Conservation (phyloP, 768 basidiomycete species). For the Lactarius vividus region DNA sequence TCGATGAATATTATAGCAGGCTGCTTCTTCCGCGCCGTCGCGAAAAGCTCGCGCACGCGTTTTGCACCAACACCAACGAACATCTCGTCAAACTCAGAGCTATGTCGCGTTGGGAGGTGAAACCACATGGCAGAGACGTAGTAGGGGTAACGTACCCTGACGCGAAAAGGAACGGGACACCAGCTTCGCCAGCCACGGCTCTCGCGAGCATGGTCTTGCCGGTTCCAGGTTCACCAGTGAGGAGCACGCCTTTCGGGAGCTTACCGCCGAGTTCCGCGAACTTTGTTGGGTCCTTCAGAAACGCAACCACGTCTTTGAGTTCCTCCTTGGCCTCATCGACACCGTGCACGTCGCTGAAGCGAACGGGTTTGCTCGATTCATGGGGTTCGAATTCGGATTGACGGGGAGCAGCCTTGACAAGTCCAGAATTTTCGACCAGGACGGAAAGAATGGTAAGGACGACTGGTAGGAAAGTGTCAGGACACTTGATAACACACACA, state of each 20-base stretch:
- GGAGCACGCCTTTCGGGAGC: slow-evolving; percentile 88
- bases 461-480: slow-evolving; percentile 41
- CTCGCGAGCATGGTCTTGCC: slow-evolving; percentile 98
- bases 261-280: slow-evolving; percentile 93
- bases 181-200: slow-evolving; percentile 96
- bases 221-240: slow-evolving; percentile 90
- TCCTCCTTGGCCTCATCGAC: slow-evolving; percentile 97
- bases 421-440: slow-evolving; percentile 88
- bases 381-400: slow-evolving; percentile 81
- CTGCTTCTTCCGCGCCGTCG: slow-evolving; percentile 88
- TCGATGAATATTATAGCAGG: slow-evolving; percentile 99
- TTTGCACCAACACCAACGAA: slow-evolving; percentile 95
- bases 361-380: slow-evolving; percentile 71
- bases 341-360: slow-evolving; percentile 94
- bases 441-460: slow-evolving; percentile 84
- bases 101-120: slow-evolving; percentile 31
- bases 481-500: neutral
- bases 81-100: slow-evolving; percentile 97
- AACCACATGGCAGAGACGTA: neutral
- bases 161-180: slow-evolving; percentile 96
- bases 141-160: slow-evolving; percentile 52
- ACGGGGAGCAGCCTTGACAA: slow-evolving; percentile 84
- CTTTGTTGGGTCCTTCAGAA: slow-evolving; percentile 87
- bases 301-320: slow-evolving; percentile 91
- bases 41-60: slow-evolving; percentile 92